These are phyloP conservation scores for Lichtheimia corymbifera DNA, from an alignment of 371 early-diverging fungal genomes.

Conservation along the genomic window DNA sequence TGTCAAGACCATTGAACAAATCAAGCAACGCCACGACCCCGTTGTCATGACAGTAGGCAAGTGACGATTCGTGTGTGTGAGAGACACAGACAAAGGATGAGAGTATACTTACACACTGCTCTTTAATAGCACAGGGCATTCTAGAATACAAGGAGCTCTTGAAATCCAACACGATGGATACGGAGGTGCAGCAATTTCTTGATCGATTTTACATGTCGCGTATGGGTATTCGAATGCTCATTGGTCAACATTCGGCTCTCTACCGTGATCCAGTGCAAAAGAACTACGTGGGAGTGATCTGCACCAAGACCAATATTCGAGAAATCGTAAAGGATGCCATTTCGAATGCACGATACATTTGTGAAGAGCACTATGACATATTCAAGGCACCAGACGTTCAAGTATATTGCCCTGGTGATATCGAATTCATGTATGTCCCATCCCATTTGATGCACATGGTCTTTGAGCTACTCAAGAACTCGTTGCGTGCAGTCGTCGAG, in stretches of 20 bases:
- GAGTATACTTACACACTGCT: not conserved
- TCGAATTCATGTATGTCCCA: constrained; percentile 97
- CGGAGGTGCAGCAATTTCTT: constrained; percentile 88
- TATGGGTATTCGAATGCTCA: constrained; percentile 96
- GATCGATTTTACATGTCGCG: constrained; percentile 97
- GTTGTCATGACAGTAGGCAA: constrained; percentile 89
- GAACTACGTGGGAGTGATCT: constrained; percentile 95
- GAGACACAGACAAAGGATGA: not conserved
- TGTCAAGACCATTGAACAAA: constrained; percentile 82
- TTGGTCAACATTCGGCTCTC: constrained; percentile 80
- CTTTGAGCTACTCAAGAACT: constrained; percentile 97
- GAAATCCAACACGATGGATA: constrained; percentile 64
- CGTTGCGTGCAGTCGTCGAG: constrained; percentile 95
- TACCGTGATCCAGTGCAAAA: constrained; percentile 62
- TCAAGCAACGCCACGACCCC: constrained; percentile 93
- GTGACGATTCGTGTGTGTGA: not conserved
- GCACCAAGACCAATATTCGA: constrained; percentile 84
- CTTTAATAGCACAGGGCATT: constrained; percentile 80
- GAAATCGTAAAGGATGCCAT: constrained; percentile 88
- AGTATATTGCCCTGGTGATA: constrained; percentile 77
- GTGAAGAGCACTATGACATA: constrained; percentile 92
- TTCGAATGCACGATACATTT: constrained; percentile 92
- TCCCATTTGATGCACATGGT: constrained; percentile 97
- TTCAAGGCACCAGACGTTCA: constrained; percentile 84
- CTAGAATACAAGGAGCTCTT: constrained; percentile 85